Evolutionary conservation across 495 filamentous ascomycete species (phyloP), one percentile per base, ranked within the genome.

Genomic region (Talaromyces liani): DNA sequence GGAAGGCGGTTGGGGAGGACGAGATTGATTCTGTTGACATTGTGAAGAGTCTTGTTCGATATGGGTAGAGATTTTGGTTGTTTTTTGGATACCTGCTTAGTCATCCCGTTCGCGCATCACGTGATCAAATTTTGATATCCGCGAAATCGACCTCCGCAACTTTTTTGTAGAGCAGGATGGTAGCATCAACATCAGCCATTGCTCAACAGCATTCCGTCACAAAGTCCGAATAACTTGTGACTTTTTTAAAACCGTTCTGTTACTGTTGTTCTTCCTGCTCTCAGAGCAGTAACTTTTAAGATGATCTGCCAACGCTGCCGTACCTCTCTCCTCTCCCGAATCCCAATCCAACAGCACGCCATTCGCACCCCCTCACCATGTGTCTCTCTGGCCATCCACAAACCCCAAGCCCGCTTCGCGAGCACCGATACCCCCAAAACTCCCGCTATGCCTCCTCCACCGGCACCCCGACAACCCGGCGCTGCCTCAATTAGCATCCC

Each of bases 291-390:
- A 31, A 31, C 4, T 18, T 3, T 41, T 7, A 53, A 54, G 56
- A 82, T 82, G 79, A 80, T 81, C 57, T 83, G 80, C 73, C 73
- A 73, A 71, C 75, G 74, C 63, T 83, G 80, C 68, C 73, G 76
- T 39, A 73, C 73, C 24, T 73, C 69, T 64, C 73, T 81, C 53
- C 67, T 80, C 53, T 74, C 73, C 45, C 76, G 76, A 61, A 66
- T 77, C 8, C 73, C 68, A 14, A 0, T 60, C 25, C 72, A 74
- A 63, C 69, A 72, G 62, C 70, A 72, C 45, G 64, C 70, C 29
- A 58, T 72, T 59, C 63, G 68, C 57, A 71, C 67, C 70, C 68
- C 71, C 54, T 65, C 68, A 68, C 69, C 72, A 68, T 69, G 67
- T 68, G 64, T 58, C 8, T 67, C 67, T 22, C 74, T 71, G 65